phyloP scores from a whole-genome alignment of 306 rosid genomes.

The Quercus ilex region DNA sequence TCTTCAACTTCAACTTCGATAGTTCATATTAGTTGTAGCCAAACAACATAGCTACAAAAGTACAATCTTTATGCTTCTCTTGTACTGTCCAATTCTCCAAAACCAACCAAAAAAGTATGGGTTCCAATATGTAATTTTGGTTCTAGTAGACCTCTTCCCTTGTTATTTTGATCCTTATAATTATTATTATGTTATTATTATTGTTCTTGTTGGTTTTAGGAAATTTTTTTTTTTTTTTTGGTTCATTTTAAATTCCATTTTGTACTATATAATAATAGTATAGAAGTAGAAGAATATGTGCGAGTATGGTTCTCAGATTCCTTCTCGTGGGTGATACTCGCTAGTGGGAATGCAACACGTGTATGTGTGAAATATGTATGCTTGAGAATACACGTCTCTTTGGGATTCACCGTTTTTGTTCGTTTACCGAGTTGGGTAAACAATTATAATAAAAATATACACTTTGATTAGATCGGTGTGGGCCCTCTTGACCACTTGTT shows the following conservation, averaged over 20 bases:
- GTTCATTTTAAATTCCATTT: neutral
- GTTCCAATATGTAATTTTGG: no score
- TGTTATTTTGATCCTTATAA: neutral
- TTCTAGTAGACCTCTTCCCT: neutral
- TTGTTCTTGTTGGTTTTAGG: neutral
- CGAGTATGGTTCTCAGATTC: neutral
- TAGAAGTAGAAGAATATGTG: neutral
- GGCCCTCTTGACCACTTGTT: conserved; percentile 29
- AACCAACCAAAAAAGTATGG: no score
- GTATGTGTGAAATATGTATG: conserved; percentile 24
- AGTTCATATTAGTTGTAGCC: no score
- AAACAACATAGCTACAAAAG: no score
- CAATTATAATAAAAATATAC: neutral
- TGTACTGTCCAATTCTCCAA: no score
- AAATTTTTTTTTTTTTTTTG: neutral
- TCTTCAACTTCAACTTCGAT: no score
- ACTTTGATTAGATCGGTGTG: neutral
- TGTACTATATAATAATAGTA: neutral
- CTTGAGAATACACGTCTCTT: neutral
- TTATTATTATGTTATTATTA: neutral
- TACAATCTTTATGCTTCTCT: no score
- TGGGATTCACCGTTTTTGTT: conserved; percentile 17
- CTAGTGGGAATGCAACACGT: conserved; percentile 31
- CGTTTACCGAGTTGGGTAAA: conserved; percentile 9
- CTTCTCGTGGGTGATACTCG: conserved; percentile 16